Base-by-base conservation (phyloP, 2,329 filamentous ascomycete genomes). In the Xylariaceae sp. region DNA sequence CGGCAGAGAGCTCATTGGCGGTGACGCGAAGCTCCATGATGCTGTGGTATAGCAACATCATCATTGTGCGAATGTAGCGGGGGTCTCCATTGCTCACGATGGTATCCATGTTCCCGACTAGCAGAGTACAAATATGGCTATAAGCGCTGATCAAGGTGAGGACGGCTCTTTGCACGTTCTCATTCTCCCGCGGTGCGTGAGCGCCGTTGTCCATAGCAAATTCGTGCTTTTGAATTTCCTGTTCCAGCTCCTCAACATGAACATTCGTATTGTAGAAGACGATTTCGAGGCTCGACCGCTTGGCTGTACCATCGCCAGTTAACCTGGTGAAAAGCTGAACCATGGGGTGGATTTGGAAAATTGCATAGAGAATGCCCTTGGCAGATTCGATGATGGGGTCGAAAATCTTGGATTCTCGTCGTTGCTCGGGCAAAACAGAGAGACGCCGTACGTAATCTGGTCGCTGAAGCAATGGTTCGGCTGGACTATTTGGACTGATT, bases 181-280 rank as follows among this genome's bases (percentile, higher is more conserved):
- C 85, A 66, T 86, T 87, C 52, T 86, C 84, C 19, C 80, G 76
- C 14, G 75, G 74, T 2, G 76, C 73, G 40, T 76, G 74, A 42
- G 78, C 77, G 9, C 83, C 81, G 20, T 77, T 75, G 16, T 81
- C 81, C 0, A 77, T 73, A 4, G 78, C 74, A 18, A 73, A 73
- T 49, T 87, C 83, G 56, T 87, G 83, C 58, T 80, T 83, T 66
- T 87, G 82, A 19, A 89, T 84, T 64, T 87, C 84, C 58, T 83
- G 80, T 65, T 88, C 85, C 7, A 88, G 73, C 65, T 88, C 83
- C 67, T 87, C 83, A 2, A 89, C 84, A 57, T 88, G 86, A 1
- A 81, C 83, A 57, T 84, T 86, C 10, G 85, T 87, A 67, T 87
- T 87, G 71, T 87, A 88, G 57, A 88, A 85, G 23, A 88, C 84